Percentiles rank a stretch among this genome's conserved stretches.
Conservation (phyloP, 768 basidiomycete species). For the Boletus tylopilopsis region DNA sequence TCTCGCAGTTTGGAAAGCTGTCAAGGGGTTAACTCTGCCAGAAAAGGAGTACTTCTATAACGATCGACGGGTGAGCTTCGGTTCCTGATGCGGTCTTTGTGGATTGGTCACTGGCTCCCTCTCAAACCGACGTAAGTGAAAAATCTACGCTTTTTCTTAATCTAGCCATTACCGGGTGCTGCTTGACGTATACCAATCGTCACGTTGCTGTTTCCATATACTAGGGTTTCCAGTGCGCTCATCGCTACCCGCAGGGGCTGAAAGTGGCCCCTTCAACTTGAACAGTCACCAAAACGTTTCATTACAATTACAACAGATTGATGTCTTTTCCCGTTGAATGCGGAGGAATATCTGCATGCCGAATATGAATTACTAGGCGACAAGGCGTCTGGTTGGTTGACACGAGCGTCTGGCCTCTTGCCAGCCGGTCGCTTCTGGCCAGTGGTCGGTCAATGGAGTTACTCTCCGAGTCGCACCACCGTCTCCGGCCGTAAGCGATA, state of each 20-base stretch:
- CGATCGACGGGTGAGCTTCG: slow-evolving; percentile 27
- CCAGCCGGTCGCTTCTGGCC: background rate
- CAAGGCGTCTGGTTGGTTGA: slow-evolving; percentile 9
- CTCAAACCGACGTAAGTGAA: slow-evolving; percentile 13
- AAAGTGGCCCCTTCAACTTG: background rate
- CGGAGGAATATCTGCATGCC: slow-evolving; percentile 8
- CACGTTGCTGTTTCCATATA: slow-evolving; percentile 16
- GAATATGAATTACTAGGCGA: background rate
- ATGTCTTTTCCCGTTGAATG: background rate
- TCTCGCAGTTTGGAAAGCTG: slow-evolving; percentile 14
- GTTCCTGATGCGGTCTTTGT: slow-evolving; percentile 22
- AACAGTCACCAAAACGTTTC: slow-evolving; percentile 6
- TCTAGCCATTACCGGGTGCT: background rate
- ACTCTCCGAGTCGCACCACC: background rate
- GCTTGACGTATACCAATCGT: slow-evolving; percentile 22
- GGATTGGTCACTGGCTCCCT: slow-evolving; percentile 5
- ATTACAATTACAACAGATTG: slow-evolving; percentile 6
- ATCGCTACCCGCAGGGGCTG: background rate
- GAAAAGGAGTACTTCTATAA: slow-evolving; percentile 19
- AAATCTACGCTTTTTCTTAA: slow-evolving; percentile 3
- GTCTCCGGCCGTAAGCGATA: slow-evolving; percentile 14
- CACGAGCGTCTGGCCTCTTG: slow-evolving; percentile 7
- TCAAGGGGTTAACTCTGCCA: slow-evolving; percentile 21
- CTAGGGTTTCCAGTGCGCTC: slow-evolving; percentile 1
- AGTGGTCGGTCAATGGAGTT: background rate